phyloP scores from a whole-genome alignment of 2,329 filamentous ascomycete species.

The Neonectria magnoliae region DNA sequence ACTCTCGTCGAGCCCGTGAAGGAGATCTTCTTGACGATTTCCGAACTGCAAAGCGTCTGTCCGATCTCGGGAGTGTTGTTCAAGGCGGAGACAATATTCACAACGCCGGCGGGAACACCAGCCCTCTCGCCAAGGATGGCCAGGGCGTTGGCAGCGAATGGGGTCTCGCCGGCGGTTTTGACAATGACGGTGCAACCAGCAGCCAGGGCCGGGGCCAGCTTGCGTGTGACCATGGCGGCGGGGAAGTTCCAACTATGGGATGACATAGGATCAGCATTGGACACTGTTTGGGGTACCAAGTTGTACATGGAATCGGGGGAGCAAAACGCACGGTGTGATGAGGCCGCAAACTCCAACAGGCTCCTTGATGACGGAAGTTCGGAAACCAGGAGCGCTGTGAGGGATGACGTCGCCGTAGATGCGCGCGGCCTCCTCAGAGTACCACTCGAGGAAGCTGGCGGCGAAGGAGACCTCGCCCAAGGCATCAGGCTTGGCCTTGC shows the following conservation, averaged over 20 bases:
- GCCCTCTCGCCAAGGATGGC: constrained; percentile 73
- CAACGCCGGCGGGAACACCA: constrained; percentile 69
- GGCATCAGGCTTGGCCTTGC: constrained; percentile 69
- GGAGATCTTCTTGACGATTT: constrained; percentile 74
- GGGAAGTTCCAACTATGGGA: constrained; percentile 74
- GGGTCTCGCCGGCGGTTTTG: constrained; percentile 77
- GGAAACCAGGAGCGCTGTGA: constrained; percentile 63
- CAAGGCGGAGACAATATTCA: constrained; percentile 70
- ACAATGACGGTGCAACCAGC: constrained; percentile 80
- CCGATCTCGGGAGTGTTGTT: constrained; percentile 74
- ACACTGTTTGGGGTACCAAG: too few relatives aligned
- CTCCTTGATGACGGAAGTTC: constrained; percentile 44
- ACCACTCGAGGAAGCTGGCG: constrained; percentile 68
- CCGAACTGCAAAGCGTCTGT: constrained; percentile 69
- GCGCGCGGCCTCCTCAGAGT: constrained; percentile 66
- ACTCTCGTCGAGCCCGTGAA: constrained; percentile 72
- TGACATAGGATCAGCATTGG: constrained; percentile 44
- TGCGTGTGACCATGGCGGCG: constrained; percentile 61
- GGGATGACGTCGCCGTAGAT: constrained; percentile 68
- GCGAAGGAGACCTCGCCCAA: constrained; percentile 65
- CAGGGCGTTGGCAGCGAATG: constrained; percentile 75
- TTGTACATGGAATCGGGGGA: neutral
- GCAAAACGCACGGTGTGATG: constrained; percentile 61
- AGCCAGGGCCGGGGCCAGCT: constrained; percentile 64
- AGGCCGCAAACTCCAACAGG: constrained; percentile 29